Evolutionary conservation across 148 eudicot species (phyloP), one percentile per base, ranked within the genome.

Genomic region (Beta vulgaris): DNA sequence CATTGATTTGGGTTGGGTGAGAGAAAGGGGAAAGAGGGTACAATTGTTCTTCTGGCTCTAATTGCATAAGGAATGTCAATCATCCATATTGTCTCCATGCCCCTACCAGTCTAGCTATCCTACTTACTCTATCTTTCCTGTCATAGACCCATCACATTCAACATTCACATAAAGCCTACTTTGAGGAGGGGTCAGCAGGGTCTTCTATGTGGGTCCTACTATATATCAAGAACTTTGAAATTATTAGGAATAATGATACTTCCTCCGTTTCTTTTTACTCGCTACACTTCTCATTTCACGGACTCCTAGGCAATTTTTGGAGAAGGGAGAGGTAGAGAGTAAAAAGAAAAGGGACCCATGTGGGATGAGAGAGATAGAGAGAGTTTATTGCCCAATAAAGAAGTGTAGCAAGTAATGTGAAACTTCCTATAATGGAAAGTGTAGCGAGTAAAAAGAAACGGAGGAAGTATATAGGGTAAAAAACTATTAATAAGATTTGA

Each of bases 121-220:
- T 73, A n/a, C 19, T 8, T 12, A 16, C 15, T 40, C 14, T 28
- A 14, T 43, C 36, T 18, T 25, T 68, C 23, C n/a, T 71, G 72
- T 80, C 83, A 71, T 80, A 65, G 83, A 64, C 80, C 83, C 83
- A 76, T 76, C 83, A 80, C 80, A 72, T 57, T 76, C 79, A 76
- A 15, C 67, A 25, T 26, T 14, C 34, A 78, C 61, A 79, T 49
- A 77, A 77, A 79, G 71, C 65, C 78, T 54, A 28, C 78, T 63
- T 80, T 70, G 28, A 68, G 59, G 69, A 48, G 69, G 69, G 53
- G 51, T 43, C 32, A 67, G 10, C 71, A 67, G 53, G 71, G 21
- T 67, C n/a, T 14, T 40, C n/a, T n/a, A n/a, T n/a, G 10, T 63
- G 71, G 53, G 51, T 39, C 71, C 70, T 4, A 58, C 62, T 28